Evolutionary conservation across 306 rosid species (phyloP).

Genomic region (Rosa persica): DNA sequence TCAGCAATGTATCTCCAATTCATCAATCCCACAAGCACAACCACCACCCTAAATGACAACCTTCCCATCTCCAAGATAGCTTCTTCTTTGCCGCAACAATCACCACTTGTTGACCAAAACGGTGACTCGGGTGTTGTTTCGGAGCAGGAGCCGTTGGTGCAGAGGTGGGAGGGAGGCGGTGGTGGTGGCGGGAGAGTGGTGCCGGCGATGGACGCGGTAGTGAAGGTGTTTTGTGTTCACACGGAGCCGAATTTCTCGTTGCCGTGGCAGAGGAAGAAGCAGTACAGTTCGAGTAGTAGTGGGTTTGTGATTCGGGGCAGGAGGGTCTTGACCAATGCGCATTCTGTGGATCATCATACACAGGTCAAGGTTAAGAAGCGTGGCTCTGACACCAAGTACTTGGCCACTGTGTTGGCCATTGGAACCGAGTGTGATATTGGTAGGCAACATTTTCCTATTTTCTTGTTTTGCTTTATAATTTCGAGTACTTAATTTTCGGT

Average conservation of each 20-base stretch:
- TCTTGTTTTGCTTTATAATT: neutral
- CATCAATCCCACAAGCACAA: constrained; percentile 13
- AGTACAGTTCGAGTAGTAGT: constrained; percentile 69
- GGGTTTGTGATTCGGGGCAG: constrained; percentile 69
- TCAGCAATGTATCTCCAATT: constrained; percentile 18
- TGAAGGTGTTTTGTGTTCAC: constrained; percentile 83
- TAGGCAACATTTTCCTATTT: constrained; percentile 6
- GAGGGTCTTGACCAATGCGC: constrained; percentile 79
- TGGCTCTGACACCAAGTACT: constrained; percentile 78
- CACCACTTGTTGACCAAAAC: constrained; percentile 37
- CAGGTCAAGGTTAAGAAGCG: constrained; percentile 85
- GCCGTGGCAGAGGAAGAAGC: constrained; percentile 89
- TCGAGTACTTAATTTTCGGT: neutral
- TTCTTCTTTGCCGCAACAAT: constrained; percentile 28
- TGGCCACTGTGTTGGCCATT: constrained; percentile 80
- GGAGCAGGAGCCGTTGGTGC: constrained; percentile 25
- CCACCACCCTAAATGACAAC: constrained; percentile 26
- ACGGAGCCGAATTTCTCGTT: constrained; percentile 76
- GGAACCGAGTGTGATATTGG: constrained; percentile 84
- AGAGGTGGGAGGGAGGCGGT: constrained; percentile 27
- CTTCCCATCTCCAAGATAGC: constrained; percentile 15
- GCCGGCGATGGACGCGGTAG: constrained; percentile 79
- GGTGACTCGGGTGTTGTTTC: constrained; percentile 14
- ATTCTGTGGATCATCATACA: constrained; percentile 72
- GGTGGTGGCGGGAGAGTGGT: constrained; percentile 43